Evolutionary conservation across 495 filamentous ascomycete genomes (phyloP), one percentile per base, ranked within the genome.

Genomic region (Xylaria flabelliformis): DNA sequence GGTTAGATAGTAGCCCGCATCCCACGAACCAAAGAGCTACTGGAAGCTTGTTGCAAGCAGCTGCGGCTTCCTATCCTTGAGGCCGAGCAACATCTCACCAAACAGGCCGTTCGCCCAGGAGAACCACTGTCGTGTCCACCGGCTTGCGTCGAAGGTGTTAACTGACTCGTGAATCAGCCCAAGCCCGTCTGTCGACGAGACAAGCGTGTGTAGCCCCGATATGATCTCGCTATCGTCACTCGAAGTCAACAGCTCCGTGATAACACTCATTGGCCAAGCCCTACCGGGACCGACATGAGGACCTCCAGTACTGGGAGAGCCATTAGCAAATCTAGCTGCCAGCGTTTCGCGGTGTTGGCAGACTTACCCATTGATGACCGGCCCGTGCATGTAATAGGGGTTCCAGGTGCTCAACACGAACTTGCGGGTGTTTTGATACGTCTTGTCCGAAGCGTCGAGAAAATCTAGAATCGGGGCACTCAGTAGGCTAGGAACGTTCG

Each of bases 81-180:
- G 74, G 72, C 83, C 83, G 42, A 90, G 74, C 61, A 89, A 81
- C 83, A 86, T 86, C 75, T 89, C 86, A 2, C 87, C 87, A 72
- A 89, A 89, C 62, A 89, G 76, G 19, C 88, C 87, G 69, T 90
- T 89, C 26, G 88, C 85, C 88, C 88, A 89, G 0, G 88, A 88
- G 69, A 89, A 87, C 86, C 88, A 89, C 72, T 87, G 82, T 48
- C 87, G 80, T 41, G 86, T 83, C 84, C 86, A 90, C 63, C 46
- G 13, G 1, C 69, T 70, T 32, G 75, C 75, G 44, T 79, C 69
- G 19, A 78, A 77, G 19, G 77, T 79, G 73, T 77, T 74, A 68
- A 83, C 64, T 8, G 79, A 81, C 72, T 83, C 81, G 67, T 81
- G 81, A 50, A 80, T 82, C 69, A 83, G 73, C 21, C 80, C 82